Conservation (phyloP, 31 red algal species). For the Odonthalia washingtoniensis region DNA sequence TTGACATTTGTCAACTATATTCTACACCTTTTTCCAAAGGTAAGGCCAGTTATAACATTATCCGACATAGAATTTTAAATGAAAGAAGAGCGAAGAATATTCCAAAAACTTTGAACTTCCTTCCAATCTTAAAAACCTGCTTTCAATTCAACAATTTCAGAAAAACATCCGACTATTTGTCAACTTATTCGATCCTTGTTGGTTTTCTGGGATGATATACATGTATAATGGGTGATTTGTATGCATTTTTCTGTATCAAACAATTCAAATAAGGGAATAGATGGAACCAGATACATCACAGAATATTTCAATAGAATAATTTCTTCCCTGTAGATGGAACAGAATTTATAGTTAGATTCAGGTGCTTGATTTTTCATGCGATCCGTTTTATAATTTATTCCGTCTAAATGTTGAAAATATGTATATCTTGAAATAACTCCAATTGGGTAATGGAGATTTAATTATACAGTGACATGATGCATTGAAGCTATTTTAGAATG, state of each 20-base stretch:
- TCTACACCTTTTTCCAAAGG: not conserved
- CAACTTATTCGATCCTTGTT: not conserved
- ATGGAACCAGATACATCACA: not conserved
- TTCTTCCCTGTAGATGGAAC: conserved; percentile 2
- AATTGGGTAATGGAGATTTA: not conserved
- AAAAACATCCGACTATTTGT: not conserved
- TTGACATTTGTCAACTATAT: conserved; percentile 18
- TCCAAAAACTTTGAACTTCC: not conserved
- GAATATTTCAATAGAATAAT: not conserved
- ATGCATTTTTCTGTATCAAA: conserved; percentile 8
- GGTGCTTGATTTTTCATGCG: conserved; percentile 4
- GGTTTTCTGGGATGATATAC: not conserved
- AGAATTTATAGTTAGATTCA: not conserved
- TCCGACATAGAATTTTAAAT: not conserved
- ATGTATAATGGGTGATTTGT: not conserved
- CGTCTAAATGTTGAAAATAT: not conserved
- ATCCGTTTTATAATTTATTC: not conserved
- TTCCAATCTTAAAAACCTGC: not conserved
- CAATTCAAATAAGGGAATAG: not conserved
- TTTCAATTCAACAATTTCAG: not conserved
- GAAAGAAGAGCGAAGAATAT: not conserved
- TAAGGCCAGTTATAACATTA: not conserved
- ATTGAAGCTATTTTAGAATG: not conserved
- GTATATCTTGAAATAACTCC: not conserved
- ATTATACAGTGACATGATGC: not conserved